Percentiles rank a stretch among this genome's conserved stretches.
These are phyloP conservation scores for Phlegmacium glaucopus DNA, from an alignment of 768 basidiomycete genomes.

Conservation along the genomic window DNA sequence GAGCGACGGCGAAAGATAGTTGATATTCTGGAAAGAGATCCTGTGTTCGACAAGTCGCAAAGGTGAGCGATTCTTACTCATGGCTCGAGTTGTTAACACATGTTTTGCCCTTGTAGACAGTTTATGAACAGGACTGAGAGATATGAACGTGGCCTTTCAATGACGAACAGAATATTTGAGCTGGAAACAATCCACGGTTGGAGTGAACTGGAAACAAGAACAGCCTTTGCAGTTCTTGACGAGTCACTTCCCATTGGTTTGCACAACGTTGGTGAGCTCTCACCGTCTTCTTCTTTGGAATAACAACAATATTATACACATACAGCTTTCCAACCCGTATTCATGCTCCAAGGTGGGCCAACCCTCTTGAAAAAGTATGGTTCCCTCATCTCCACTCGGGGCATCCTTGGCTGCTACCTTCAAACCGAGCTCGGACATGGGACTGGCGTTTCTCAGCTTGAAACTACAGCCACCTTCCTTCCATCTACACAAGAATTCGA, in stretches of 20 bases:
- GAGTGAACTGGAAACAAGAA: constrained; percentile 42
- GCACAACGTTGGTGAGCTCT: constrained; percentile 33
- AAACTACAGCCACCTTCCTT: constrained; percentile 77
- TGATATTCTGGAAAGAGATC: constrained; percentile 46
- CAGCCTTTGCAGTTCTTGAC: constrained; percentile 48
- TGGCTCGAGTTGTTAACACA: neutral
- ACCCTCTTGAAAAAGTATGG: constrained; percentile 51
- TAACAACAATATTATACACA: constrained; percentile 8
- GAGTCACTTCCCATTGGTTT: constrained; percentile 47
- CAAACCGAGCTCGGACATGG: constrained; percentile 83
- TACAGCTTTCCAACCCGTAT: constrained; percentile 65
- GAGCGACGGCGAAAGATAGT: constrained; percentile 42
- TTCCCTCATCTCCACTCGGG: constrained; percentile 45
- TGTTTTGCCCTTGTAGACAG: constrained; percentile 32
- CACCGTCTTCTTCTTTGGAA: neutral
- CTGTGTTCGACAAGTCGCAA: constrained; percentile 54
- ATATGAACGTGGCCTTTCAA: constrained; percentile 50
- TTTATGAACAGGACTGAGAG: constrained; percentile 57
- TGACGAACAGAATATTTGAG: constrained; percentile 57
- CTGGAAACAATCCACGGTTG: constrained; percentile 52
- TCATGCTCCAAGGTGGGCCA: constrained; percentile 57
- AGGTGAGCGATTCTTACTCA: constrained; percentile 33
- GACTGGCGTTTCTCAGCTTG: constrained; percentile 62
- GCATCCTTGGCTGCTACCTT: constrained; percentile 68
- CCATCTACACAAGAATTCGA: constrained; percentile 66